Evolutionary conservation across 2,329 filamentous ascomycete genomes (phyloP), one percentile per base, ranked within the genome.

Genomic region (Calonectria pseudoreteaudii): DNA sequence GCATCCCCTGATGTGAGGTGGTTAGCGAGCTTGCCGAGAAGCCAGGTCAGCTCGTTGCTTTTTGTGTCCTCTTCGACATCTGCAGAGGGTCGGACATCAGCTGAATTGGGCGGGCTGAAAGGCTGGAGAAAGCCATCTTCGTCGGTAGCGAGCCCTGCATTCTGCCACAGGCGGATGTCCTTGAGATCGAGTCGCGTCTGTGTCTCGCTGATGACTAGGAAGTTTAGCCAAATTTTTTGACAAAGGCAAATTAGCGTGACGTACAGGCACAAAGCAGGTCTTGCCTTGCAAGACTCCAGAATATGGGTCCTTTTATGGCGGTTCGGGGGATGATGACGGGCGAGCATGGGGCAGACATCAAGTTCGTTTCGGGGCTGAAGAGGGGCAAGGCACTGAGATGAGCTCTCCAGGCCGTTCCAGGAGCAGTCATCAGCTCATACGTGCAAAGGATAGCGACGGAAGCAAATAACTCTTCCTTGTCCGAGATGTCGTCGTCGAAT

Each of bases 401-500:
- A 5, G 91, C 87, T 38, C 89, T 88, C 91, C 91, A 94, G 26
- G 91, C 91, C 0, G 87, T 87, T 2, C 89, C 89, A 1, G 91
- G 92, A 1, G 90, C 90, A 80, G 93, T 91, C n/a, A 93, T 85
- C 72, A 93, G 91, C 75, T 94, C 92, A 79, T 93, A 93, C 0
- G 92, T 90, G 72, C 91, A 93, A 2, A 94, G 82, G 18, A 94
- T 93, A 0, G 92, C 91, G 2, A 91, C 91, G 2, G 92, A 91
- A 11, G 91, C 91, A 28, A 93, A 86, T 4, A 93, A 86, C 72
- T 93, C 77, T 50, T 82, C 71, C 50, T 75, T 77, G 0, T 79
- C 79, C 0, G 70, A 66, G 0, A 68, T 18, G 11, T 65, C 77
- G 3, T 90, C 85, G 4, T 89, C 89, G 20, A 90, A 88, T 0